Percentiles rank a stretch among this genome's conserved stretches.
phyloP scores from a whole-genome alignment of 306 rosid genomes.

The Trifolium subterraneum region DNA sequence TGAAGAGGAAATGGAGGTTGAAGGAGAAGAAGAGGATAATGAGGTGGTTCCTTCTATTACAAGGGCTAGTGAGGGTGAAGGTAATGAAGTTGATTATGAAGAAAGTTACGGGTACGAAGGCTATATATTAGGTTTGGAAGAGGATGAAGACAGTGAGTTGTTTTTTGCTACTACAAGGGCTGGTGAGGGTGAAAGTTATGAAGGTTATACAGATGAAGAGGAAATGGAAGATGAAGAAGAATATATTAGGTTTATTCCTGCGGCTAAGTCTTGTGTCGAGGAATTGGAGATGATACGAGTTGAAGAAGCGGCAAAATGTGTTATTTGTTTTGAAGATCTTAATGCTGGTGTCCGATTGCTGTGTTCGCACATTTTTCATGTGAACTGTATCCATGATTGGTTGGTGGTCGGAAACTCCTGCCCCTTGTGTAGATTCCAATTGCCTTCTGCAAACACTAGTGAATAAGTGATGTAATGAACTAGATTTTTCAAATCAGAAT shows the following conservation, averaged over 20 bases:
- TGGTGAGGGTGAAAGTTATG: too few species aligned
- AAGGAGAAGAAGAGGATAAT: too few species aligned
- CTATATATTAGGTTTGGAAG: neutral
- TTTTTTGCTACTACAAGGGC: too few species aligned
- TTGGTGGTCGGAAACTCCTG: neutral
- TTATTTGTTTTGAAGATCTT: conserved; percentile 26
- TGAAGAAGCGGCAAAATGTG: neutral
- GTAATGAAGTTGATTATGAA: too few species aligned
- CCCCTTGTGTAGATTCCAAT: conserved; percentile 12
- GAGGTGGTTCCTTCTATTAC: too few species aligned
- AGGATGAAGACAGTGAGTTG: neutral
- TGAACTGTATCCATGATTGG: neutral
- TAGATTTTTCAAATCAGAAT: too few species aligned
- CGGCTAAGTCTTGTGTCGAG: neutral
- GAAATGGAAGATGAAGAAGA: neutral
- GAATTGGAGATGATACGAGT: neutral
- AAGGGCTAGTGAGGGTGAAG: too few species aligned
- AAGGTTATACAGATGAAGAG: too few species aligned
- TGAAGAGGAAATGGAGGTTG: too few species aligned
- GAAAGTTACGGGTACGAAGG: too few species aligned
- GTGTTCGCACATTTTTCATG: conserved; percentile 18
- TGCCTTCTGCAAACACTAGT: neutral
- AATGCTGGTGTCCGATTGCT: neutral
- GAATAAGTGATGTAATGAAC: too few species aligned
- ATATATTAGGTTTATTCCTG: neutral